These are phyloP conservation scores for Cryptosporidium viatorum DNA, from an alignment of 169 alveolate species.

Conservation along the genomic window DNA sequence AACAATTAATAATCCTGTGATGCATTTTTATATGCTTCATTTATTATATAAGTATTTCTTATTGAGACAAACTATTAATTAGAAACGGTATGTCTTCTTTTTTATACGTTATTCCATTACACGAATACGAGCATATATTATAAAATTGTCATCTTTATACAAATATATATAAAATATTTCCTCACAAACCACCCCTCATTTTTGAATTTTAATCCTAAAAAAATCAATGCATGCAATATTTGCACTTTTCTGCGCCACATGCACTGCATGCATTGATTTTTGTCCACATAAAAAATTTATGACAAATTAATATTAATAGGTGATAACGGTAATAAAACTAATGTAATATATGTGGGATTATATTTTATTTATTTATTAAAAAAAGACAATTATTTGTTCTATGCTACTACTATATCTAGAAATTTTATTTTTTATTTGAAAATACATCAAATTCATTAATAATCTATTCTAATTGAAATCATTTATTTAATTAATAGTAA, in stretches of 20 bases:
- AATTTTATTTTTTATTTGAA: no score
- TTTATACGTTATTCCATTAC: neutral
- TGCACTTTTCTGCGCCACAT: neutral
- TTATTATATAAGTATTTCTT: conserved; percentile 39
- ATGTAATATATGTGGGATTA: neutral
- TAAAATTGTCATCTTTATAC: neutral
- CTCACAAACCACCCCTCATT: neutral
- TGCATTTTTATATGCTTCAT: neutral
- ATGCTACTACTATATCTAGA: no score
- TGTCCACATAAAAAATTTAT: neutral
- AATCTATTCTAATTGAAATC: neutral
- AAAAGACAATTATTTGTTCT: no score
- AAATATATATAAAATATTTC: neutral
- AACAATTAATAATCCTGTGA: conserved; percentile 15
- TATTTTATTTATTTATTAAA: neutral
- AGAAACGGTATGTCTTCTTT: conserved; percentile 7
- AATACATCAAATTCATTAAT: neutral
- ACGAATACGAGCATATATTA: conserved; percentile 21
- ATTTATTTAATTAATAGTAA: no score
- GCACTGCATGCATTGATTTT: neutral
- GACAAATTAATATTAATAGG: neutral
- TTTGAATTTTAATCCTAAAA: no score
- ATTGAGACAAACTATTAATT: conserved; percentile 34
- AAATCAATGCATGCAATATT: neutral
- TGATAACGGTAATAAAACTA: neutral